A percentile compares a stretch with the other conserved stretches of the same genome.
These are phyloP conservation scores for Dinochytrium kinnereticum DNA, from an alignment of 371 early-diverging fungal species.

Conservation along the genomic window DNA sequence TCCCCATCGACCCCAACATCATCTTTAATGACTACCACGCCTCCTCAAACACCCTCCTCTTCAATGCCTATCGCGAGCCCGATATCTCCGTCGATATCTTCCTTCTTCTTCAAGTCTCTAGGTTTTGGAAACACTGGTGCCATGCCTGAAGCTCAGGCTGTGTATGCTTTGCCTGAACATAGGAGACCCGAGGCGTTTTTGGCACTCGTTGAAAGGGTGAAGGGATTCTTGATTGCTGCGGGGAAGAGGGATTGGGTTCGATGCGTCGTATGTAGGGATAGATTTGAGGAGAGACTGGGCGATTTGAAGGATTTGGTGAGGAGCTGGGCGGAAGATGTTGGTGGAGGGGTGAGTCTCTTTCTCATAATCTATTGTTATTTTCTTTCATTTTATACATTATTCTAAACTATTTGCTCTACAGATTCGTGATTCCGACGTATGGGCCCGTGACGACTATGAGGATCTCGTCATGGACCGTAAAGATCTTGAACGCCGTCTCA, in stretches of 20 bases:
- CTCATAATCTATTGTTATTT: neutral
- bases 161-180: slow-evolving; percentile 15
- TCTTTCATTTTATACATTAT: neutral
- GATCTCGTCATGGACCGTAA: slow-evolving; percentile 26
- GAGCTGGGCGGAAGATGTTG: slow-evolving; percentile 30
- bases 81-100: slow-evolving; percentile 2
- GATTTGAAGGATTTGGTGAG: slow-evolving; percentile 17
- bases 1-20: slow-evolving; percentile 10
- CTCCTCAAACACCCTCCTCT: neutral
- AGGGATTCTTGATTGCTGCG: slow-evolving; percentile 27
- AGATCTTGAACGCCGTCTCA: neutral
- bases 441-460: slow-evolving; percentile 16
- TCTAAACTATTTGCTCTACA: slow-evolving; percentile 8
- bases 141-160: too few species aligned
- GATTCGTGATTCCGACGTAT: slow-evolving; percentile 19
- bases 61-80: slow-evolving; percentile 6
- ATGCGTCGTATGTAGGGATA: slow-evolving; percentile 17
- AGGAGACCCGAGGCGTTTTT: slow-evolving; percentile 16
- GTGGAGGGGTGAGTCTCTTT: slow-evolving; percentile 17
- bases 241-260: slow-evolving; percentile 18
- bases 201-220: slow-evolving; percentile 25
- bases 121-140: too few species aligned
- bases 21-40: neutral
- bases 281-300: slow-evolving; percentile 24
- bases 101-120: slow-evolving; percentile 11